Conservation (phyloP, 2,329 filamentous ascomycete species). For the Epichloe coenophiala region DNA sequence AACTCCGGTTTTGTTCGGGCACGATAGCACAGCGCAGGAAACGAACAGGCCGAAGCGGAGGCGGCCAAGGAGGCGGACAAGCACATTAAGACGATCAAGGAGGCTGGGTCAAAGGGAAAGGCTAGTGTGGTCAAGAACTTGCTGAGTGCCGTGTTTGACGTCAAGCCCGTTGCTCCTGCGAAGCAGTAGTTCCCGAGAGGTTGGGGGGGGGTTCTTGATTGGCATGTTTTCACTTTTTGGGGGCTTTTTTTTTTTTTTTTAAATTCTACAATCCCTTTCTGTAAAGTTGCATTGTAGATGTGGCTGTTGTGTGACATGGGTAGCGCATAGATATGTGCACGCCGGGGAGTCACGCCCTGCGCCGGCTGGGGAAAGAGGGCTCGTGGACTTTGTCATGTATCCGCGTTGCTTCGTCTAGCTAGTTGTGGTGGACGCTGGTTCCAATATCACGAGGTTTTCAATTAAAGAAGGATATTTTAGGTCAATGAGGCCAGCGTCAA, state of each 20-base stretch:
- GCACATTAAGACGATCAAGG: slow-evolving; percentile 72
- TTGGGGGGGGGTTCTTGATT: neutral
- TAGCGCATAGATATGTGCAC: neutral
- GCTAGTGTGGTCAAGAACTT: slow-evolving; percentile 71
- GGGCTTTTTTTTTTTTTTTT: neutral
- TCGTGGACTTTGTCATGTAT: too few species aligned
- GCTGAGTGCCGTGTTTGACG: slow-evolving; percentile 71
- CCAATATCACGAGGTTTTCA: too few species aligned
- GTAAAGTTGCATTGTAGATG: neutral
- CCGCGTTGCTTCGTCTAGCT: neutral
- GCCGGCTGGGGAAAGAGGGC: too few species aligned
- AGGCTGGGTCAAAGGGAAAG: slow-evolving; percentile 66
- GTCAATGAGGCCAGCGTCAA: too few species aligned
- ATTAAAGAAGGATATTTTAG: too few species aligned
- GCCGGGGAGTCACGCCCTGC: neutral
- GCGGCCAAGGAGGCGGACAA: slow-evolving; percentile 69
- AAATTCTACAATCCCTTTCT: neutral
- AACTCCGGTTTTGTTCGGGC: neutral
- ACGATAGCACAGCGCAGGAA: slow-evolving; percentile 75
- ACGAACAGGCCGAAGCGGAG: slow-evolving; percentile 62
- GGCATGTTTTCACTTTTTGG: neutral
- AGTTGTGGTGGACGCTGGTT: neutral
- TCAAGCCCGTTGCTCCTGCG: slow-evolving; percentile 50
- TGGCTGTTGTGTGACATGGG: neutral
- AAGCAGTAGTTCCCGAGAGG: slow-evolving; percentile 11